Evolutionary conservation across 148 eudicot genomes (phyloP).

Genomic region (Spergularia bocconei): DNA sequence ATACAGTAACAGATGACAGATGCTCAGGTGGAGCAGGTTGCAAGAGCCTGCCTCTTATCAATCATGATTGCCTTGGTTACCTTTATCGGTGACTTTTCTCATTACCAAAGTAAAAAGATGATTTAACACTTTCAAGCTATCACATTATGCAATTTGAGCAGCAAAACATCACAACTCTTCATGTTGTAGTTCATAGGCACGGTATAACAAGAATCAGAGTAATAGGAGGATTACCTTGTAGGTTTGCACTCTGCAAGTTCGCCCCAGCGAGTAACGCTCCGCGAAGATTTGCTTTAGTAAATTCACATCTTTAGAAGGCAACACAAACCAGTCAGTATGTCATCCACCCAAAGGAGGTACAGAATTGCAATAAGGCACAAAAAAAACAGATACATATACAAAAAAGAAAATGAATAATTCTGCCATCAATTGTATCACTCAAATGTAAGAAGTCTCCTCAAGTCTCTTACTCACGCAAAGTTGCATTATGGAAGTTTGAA

Average conservation of each 20-base stretch:
- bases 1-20: background rate
- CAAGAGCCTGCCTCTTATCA: too few relatives aligned
- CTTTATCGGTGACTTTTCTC: background rate
- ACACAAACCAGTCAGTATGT: slow-evolving; percentile 33
- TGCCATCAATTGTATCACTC: background rate
- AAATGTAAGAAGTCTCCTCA: slow-evolving; percentile 5
- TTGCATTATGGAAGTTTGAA: slow-evolving; percentile 86
- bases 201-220: slow-evolving; percentile 4
- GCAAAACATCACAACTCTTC: background rate
- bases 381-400: slow-evolving; percentile 2
- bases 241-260: slow-evolving; percentile 87
- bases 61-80: background rate
- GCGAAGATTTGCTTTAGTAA: slow-evolving; percentile 94
- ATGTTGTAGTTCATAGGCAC: slow-evolving; percentile 2
- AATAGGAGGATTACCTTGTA: slow-evolving; percentile 58
- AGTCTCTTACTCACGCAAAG: slow-evolving; percentile 80
- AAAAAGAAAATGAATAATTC: slow-evolving; percentile 1
- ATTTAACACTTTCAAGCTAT: background rate
- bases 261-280: slow-evolving; percentile 85
- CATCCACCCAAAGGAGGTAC: slow-evolving; percentile 21
- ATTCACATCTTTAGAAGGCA: slow-evolving; percentile 85
- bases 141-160: background rate
- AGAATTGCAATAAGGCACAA: slow-evolving; percentile 1
- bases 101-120: background rate
- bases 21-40: too few relatives aligned